Percentiles rank a stretch among this genome's conserved stretches.
These are phyloP conservation scores for Trichosanthes cucumerina DNA, from an alignment of 306 rosid species.

Conservation along the genomic window DNA sequence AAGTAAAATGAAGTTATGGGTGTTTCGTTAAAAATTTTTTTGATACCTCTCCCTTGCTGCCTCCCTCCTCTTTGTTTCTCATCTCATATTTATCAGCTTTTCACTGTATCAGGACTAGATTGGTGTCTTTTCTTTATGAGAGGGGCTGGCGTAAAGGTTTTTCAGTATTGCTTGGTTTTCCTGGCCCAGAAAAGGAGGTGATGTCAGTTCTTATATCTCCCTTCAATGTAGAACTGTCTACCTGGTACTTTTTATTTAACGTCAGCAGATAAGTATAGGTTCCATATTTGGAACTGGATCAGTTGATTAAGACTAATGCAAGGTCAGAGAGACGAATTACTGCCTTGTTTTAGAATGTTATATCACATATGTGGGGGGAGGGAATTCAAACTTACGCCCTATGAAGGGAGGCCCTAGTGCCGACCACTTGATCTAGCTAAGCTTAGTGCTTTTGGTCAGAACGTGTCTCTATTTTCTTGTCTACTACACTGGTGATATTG, in stretches of 20 bases:
- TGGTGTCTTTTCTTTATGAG: constrained; percentile 76
- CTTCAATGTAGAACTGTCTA: background rate
- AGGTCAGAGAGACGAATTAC: background rate
- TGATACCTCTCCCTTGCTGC: background rate
- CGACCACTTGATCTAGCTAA: background rate
- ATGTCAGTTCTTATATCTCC: constrained; percentile 9
- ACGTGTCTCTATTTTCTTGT: background rate
- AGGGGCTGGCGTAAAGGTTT: constrained; percentile 97
- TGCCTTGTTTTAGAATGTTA: background rate
- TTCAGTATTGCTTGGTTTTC: constrained; percentile 58
- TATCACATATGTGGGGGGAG: background rate
- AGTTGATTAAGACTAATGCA: background rate
- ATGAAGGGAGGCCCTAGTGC: background rate
- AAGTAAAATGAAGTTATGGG: background rate
- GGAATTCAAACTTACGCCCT: background rate
- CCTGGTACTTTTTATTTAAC: background rate
- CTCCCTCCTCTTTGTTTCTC: constrained; percentile 6
- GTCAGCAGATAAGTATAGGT: background rate
- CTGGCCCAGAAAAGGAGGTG: constrained; percentile 95
- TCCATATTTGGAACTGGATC: background rate
- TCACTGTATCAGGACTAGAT: constrained; percentile 54
- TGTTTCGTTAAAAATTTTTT: background rate
- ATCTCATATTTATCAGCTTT: constrained; percentile 11
- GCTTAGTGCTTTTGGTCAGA: background rate
- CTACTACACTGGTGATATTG: background rate